A percentile compares a stretch with the other conserved stretches of the same genome.
phyloP scores from a whole-genome alignment of 2,329 filamentous ascomycete genomes.

The Alternaria ethzedia region DNA sequence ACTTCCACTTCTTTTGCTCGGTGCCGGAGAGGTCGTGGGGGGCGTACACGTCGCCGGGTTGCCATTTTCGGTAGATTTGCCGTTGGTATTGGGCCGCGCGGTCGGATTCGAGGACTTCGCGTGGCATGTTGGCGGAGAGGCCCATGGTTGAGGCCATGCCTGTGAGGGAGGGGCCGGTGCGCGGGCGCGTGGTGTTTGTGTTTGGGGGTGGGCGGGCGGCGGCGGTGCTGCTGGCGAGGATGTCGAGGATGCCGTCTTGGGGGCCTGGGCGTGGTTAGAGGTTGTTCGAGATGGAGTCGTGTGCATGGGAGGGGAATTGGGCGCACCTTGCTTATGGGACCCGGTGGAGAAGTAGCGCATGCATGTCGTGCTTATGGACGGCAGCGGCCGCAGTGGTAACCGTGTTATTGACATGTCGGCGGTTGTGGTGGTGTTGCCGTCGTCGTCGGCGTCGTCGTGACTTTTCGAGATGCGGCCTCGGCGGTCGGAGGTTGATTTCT shows the following conservation, averaged over 20 bases:
- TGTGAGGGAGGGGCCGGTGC: conserved; percentile 10
- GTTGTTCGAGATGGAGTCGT: neutral
- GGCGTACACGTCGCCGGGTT: conserved; percentile 82
- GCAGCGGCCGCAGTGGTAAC: conserved; percentile 18
- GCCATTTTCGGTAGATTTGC: conserved; percentile 75
- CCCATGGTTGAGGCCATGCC: conserved; percentile 27
- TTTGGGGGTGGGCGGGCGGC: conserved; percentile 7
- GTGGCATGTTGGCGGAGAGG: conserved; percentile 24
- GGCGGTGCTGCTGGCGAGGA: conserved; percentile 21
- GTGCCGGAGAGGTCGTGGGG: conserved; percentile 81
- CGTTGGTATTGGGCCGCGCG: conserved; percentile 59
- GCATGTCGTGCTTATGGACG: conserved; percentile 13
- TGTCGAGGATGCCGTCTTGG: conserved; percentile 22
- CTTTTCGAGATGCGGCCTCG: conserved; percentile 23
- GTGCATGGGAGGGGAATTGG: neutral
- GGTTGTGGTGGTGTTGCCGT: conserved; percentile 7
- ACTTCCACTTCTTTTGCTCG: conserved; percentile 84
- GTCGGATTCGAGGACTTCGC: conserved; percentile 38
- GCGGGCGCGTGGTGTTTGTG: neutral
- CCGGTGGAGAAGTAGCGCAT: conserved; percentile 36
- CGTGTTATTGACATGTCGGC: conserved; percentile 32
- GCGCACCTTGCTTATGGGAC: conserved; percentile 26
- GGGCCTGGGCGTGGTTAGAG: conserved; percentile 18
- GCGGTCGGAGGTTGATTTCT: conserved; percentile 21
- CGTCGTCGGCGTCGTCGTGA: conserved; percentile 5